Base-by-base conservation (phyloP, 1,139 yeast genomes). In the Yamadazyma sp. region DNA sequence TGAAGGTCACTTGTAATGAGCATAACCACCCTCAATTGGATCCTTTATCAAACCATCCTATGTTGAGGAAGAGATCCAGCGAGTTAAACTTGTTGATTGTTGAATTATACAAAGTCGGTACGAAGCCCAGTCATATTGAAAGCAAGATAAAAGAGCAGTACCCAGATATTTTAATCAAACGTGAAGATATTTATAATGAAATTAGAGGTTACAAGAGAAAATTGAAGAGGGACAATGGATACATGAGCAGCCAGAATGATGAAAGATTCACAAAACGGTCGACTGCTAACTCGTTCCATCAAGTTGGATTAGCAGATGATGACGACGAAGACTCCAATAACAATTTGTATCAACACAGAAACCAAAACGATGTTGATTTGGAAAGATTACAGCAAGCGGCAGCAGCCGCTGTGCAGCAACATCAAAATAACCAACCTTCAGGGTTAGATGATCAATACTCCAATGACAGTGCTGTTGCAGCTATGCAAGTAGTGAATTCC, bases 11-110 rank as follows among this genome's bases (percentile, higher is more conserved):
- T 15, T 73, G 80, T 47, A 74, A 75, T 54, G 79, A 73, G 50
- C 82, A 77, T 56, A 77, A 77, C 52, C 82, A 77, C 52, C 79
- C 80, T 14, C 79, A 75, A 52, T 64, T 76, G 47, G 80, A 76
- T 48, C 81, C 82, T 6, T 62, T 76, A 42, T 64, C 73, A 23
- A 75, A 73, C 53, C 80, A 76, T 53, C 82, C 82, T 14, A 76
- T 76, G 80, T 64, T 76, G 45, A 66, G 81, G 46, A 76, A 76
- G 54, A 59, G 81, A 34, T 66, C 75, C 14, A 76, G 72, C 48
- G 78, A 76, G 53, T 70, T 76, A 48, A 76, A 76, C 52, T 58
- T 70, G 46, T 63, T 76, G 41, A 76, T 76, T 45, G 66, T 74
- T 50, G 80, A 74, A 47, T 62, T 76, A 46, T 76, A 77, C 53